Evolutionary conservation across 1,284 basidiomycete genomes (phyloP), one percentile per base, ranked within the genome.

Genomic region (Ustilago crameri): DNA sequence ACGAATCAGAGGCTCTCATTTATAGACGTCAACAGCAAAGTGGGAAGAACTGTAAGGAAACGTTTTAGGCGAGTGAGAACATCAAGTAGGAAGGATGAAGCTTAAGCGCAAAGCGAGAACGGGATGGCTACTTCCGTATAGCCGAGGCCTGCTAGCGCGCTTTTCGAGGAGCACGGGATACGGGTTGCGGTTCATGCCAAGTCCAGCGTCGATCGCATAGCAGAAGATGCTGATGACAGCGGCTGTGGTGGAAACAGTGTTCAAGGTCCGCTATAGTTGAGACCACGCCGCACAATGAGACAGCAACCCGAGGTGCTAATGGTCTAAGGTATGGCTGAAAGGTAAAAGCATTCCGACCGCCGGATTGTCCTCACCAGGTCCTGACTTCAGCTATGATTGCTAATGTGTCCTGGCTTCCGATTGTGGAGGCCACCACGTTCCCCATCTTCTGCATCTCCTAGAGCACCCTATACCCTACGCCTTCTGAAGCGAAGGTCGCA

Each of bases 141-240:
- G 45, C 54, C 59, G 59, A 63, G 59, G 60, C 51, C 55, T 59
- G 45, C 44, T 69, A 69, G 66, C 50, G 42, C 56, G 30, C 37
- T 70, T 64, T 56, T 54, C 26, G n/a, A 17, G n/a, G n/a, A 17
- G n/a, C 22, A 18, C 10, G 43, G 14, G 26, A 45, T 37, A 15
- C 9, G n/a, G 35, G 15, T 17, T 7, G 14, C 12, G 12, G 35
- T n/a, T 37, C 15, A 37, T 8, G 35, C 35, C 8, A 37, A 37
- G 7, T 9, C 35, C 5, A 9, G 14, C 30, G 30, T 30, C 30
- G 30, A 30, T 30, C 30, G 30, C 30, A 30, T 30, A 30, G 5
- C 30, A 30, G 30, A 30, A 5, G 7, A 12, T 7, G 30, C 7
- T 30, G 30, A 30, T 30, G 30, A 30, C 12, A 30, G 7, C 5